Percentiles rank a stretch among this genome's conserved stretches.
Evolutionary conservation across 164 flowering plant genomes (phyloP).

Genomic region (Sedum album): DNA sequence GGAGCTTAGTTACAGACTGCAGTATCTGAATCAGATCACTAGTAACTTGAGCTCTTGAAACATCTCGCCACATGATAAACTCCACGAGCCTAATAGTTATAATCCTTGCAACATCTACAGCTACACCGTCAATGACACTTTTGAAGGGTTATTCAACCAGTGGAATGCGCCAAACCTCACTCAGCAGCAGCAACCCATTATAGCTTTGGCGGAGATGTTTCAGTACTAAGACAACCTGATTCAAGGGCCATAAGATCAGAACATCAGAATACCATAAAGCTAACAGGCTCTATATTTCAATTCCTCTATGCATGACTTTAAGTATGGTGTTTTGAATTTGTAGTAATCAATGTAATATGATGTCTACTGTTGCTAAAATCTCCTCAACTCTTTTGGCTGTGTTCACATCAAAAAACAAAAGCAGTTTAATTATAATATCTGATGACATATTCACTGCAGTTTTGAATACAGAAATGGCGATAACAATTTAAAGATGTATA

Average conservation of each 20-base stretch:
- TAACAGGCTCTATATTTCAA: not conserved
- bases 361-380: not conserved
- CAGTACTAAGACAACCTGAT: constrained; percentile 16
- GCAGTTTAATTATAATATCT: not conserved
- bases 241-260: not conserved
- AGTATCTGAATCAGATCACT: constrained; percentile 28
- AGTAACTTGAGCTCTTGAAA: constrained; percentile 12
- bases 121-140: constrained; percentile 8
- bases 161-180: constrained; percentile 22
- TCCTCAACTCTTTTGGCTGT: not conserved
- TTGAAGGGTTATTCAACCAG: constrained; percentile 16
- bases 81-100: not conserved
- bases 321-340: not conserved
- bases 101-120: not conserved
- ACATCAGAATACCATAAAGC: not conserved
- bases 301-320: not conserved
- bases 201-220: constrained; percentile 27
- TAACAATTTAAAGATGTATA: too few relatives aligned
- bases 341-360: constrained; percentile 5
- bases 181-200: constrained; percentile 25
- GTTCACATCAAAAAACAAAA: not conserved
- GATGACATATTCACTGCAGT: not conserved
- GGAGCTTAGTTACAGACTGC: constrained; percentile 29
- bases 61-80: not conserved
- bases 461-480: too few relatives aligned